Conservation (phyloP, 768 basidiomycete genomes). For the Phanerochaete sordida region DNA sequence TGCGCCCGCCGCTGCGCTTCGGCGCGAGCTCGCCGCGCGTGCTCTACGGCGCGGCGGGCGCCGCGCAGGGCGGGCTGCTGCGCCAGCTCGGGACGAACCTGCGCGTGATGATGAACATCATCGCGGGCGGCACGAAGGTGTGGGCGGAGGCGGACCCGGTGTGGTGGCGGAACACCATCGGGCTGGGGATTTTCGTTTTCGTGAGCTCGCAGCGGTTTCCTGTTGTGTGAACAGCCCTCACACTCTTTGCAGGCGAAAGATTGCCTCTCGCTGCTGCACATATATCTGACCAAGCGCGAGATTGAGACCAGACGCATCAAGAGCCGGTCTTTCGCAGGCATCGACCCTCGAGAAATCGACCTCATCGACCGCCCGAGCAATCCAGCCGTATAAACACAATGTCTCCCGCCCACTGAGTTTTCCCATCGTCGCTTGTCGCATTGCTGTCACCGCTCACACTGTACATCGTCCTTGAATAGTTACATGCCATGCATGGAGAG, state of each 20-base stretch:
- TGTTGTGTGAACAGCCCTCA: neutral
- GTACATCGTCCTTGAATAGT: neutral
- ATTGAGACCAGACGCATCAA: constrained; percentile 65
- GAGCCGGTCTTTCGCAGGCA: constrained; percentile 67
- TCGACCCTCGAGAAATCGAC: constrained; percentile 66
- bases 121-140: constrained; percentile 54
- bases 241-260: constrained; percentile 52
- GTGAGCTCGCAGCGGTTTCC: constrained; percentile 34
- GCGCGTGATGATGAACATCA: constrained; percentile 40
- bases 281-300: constrained; percentile 70
- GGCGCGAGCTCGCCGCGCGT: neutral
- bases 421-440: neutral
- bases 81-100: constrained; percentile 22
- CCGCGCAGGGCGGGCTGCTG: neutral
- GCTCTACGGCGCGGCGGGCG: neutral
- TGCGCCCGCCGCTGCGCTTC: constrained; percentile 15
- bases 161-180: constrained; percentile 75
- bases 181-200: constrained; percentile 63
- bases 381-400: neutral
- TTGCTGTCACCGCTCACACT: neutral
- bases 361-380: constrained; percentile 35
- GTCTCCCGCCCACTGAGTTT: neutral
- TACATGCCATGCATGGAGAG: neutral
- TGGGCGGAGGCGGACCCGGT: constrained; percentile 72
- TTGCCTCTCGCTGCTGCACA: constrained; percentile 59